Evolutionary conservation across 202 grass and related monocot genomes (phyloP), one percentile per base, ranked within the genome.

Genomic region (Sporobolus alterniflorus): DNA sequence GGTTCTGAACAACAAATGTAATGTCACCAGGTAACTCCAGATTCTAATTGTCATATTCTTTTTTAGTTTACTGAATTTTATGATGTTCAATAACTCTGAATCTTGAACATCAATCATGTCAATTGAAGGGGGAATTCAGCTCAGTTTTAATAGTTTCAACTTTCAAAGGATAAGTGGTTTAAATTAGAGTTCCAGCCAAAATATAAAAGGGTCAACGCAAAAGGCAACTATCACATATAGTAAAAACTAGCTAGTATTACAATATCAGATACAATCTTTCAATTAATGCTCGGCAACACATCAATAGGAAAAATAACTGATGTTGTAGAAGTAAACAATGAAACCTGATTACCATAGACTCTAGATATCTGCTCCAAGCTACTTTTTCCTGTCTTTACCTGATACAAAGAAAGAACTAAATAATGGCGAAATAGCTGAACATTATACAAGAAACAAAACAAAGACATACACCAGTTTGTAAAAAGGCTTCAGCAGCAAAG

Each of bases 311-410:
- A 64, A 28, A 62, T 78, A 68, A 39, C 22, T n/a, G 18, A 83
- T 73, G 33, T 34, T 46, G 22, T n/a, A 49, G 21, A 67, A 43
- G 77, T 83, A 67, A 69, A 49, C 84, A 64, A 28, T 20, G 73
- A 47, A 49, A 98, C 95, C 95, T 98, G 95, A 56, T 95, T 98
- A 22, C 95, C 95, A 82, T 98, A 98, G 78, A 98, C 86, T 82
- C 81, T 87, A 57, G 95, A 98, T 78, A 98, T 98, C 61, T 95
- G 92, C 84, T 98, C 95, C 79, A 98, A 89, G 64, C 95, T 98
- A 85, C 83, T 98, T 75, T 98, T 93, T 54, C 90, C 92, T 3
- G 84, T 96, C 69, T 96, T 99, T 67, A 92, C 80, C 96, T 99
- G 85, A 87, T 89, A 77, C 11, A 84, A 14, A 70, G 22, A 84